A percentile compares a stretch with the other conserved stretches of the same genome.
These are phyloP conservation scores for Phytophthora niederhauseri DNA, from an alignment of 352 stramenopile species.

Conservation along the genomic window DNA sequence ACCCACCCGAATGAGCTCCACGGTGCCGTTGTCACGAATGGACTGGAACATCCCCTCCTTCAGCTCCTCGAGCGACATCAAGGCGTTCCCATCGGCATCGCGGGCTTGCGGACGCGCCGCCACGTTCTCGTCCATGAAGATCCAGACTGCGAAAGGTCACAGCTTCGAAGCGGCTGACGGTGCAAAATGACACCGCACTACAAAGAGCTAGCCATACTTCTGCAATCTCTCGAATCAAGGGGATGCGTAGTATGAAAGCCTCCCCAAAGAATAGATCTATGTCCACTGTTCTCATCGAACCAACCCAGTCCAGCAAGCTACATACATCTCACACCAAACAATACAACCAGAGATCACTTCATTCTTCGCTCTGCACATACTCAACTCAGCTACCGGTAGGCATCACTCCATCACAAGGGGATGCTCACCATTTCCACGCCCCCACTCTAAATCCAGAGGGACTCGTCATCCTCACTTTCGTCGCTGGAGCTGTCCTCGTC, in stretches of 20 bases:
- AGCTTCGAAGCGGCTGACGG: not conserved
- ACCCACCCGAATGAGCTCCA: conserved; percentile 65
- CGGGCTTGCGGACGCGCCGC: conserved; percentile 1
- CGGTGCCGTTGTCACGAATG: conserved; percentile 63
- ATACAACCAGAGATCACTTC: conserved; percentile 20
- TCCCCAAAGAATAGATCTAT: not conserved
- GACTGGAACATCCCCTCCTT: conserved; percentile 78
- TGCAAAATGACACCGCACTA: not conserved
- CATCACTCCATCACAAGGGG: not conserved
- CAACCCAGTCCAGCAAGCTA: not conserved
- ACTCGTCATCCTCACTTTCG: conserved; percentile 42
- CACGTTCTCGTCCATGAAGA: conserved; percentile 24
- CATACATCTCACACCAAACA: not conserved
- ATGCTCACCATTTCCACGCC: not conserved
- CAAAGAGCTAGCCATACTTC: not conserved
- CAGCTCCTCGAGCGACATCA: conserved; percentile 69
- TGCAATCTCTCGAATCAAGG: not conserved
- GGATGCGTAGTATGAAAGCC: not conserved
- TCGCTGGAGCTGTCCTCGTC: conserved; percentile 33
- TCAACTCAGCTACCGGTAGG: not conserved
- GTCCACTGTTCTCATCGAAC: not conserved
- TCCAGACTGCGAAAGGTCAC: conserved; percentile 33
- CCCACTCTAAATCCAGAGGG: conserved; percentile 45
- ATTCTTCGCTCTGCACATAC: conserved; percentile 25
- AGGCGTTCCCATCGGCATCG: conserved; percentile 26